phyloP scores from a whole-genome alignment of 768 basidiomycete species.

The Rhodotorula diobovata region DNA sequence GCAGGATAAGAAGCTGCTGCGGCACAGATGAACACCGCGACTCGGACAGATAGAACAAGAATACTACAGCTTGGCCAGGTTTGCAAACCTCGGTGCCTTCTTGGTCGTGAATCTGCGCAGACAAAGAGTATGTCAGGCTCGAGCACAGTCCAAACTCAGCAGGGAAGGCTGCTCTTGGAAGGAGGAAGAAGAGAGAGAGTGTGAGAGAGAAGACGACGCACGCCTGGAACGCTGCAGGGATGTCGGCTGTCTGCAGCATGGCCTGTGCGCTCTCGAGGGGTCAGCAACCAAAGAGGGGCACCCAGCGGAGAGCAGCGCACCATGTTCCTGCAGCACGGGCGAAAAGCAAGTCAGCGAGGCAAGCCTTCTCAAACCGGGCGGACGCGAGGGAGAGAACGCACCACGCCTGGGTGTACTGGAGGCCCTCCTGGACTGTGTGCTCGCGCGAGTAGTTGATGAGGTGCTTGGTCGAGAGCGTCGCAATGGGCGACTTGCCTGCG shows the following conservation, averaged over 20 bases:
- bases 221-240: constrained; percentile 40
- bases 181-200: too few species aligned
- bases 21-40: too few species aligned
- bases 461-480: constrained; percentile 70
- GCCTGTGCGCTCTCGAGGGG: constrained; percentile 39
- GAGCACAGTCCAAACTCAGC: too few species aligned
- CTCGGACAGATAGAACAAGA: too few species aligned
- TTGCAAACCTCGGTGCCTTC: constrained; percentile 3
- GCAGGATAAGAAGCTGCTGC: too few species aligned
- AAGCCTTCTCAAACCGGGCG: neutral
- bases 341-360: neutral
- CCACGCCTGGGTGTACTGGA: constrained; percentile 33
- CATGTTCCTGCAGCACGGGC: constrained; percentile 27
- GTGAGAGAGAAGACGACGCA: constrained; percentile 1
- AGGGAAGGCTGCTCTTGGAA: too few species aligned
- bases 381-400: neutral
- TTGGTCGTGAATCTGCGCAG: constrained; percentile 15
- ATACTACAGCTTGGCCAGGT: neutral
- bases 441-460: constrained; percentile 72
- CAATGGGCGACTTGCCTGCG: constrained; percentile 66
- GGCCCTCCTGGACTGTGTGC: constrained; percentile 53
- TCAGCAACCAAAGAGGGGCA: neutral
- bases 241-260: constrained; percentile 54
- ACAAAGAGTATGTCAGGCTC: neutral
- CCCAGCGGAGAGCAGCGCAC: neutral